These are phyloP conservation scores for Epichloe festucae DNA, from an alignment of 2,329 filamentous ascomycete genomes.

Conservation along the genomic window DNA sequence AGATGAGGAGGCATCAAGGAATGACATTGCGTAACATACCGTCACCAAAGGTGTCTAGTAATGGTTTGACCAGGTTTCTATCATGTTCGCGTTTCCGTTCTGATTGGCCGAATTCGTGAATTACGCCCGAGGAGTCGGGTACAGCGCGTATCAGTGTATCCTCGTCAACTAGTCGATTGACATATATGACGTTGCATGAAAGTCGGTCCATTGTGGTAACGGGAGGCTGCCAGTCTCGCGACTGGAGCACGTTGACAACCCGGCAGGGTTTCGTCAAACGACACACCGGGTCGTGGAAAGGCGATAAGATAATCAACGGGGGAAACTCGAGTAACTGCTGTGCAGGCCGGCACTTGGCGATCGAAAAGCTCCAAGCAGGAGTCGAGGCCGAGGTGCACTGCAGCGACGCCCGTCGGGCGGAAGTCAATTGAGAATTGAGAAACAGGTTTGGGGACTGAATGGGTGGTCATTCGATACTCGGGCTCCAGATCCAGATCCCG, in stretches of 20 bases:
- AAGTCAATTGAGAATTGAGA: neutral
- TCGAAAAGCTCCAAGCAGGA: neutral
- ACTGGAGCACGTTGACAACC: conserved; percentile 45
- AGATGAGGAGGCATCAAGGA: neutral
- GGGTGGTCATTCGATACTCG: neutral
- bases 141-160: conserved; percentile 29
- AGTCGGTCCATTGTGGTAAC: conserved; percentile 44
- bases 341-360: neutral
- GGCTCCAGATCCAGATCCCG: neutral
- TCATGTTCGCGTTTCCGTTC: conserved; percentile 28
- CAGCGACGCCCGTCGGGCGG: neutral
- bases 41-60: conserved; percentile 42
- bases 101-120: conserved; percentile 4
- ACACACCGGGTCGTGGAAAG: conserved; percentile 1
- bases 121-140: conserved; percentile 6
- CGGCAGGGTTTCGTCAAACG: conserved; percentile 12
- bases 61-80: conserved; percentile 32
- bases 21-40: conserved; percentile 22
- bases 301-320: neutral
- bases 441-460: neutral
- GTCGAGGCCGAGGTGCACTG: neutral
- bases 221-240: conserved; percentile 46
- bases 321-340: neutral
- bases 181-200: conserved; percentile 46
- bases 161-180: conserved; percentile 39